Evolutionary conservation across 2,329 filamentous ascomycete species (phyloP).

Genomic region (Trichoderma atrobrunneum): DNA sequence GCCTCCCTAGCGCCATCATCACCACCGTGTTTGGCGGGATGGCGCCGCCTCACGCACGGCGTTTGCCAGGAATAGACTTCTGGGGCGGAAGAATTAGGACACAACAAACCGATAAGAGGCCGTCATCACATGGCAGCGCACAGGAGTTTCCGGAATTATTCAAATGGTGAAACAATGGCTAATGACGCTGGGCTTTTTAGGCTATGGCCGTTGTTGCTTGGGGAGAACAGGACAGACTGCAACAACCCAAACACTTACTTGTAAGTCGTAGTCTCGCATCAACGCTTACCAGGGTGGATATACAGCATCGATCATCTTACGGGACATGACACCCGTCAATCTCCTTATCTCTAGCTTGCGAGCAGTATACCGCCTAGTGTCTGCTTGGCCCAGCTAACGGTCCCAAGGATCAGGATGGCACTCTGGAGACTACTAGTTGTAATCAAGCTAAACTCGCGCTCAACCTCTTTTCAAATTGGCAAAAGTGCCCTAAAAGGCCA

Average conservation of each 20-base stretch:
- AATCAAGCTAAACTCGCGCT: not conserved
- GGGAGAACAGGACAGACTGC: not conserved
- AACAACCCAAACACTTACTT: not conserved
- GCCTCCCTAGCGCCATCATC: not conserved
- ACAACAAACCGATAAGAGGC: not conserved
- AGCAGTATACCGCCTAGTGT: not conserved
- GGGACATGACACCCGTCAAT: conserved; percentile 4
- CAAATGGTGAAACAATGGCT: not conserved
- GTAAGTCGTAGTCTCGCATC: not conserved
- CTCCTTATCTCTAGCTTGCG: not conserved
- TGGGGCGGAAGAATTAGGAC: not conserved
- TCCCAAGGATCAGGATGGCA: not conserved
- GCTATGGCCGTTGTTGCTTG: not conserved
- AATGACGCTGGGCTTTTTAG: not conserved
- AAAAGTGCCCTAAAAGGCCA: not conserved
- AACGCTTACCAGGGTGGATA: not conserved
- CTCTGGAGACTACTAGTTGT: not conserved
- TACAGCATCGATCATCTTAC: not conserved
- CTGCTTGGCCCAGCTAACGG: not conserved
- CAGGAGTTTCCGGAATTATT: not conserved
- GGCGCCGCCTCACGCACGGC: not conserved
- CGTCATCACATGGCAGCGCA: not conserved
- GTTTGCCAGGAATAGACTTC: not conserved
- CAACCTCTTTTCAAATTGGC: not conserved
- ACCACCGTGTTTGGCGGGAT: not conserved